Percentiles rank a stretch among this genome's conserved stretches.
phyloP scores from a whole-genome alignment of 352 stramenopile species.

The Elongisporangium prolatum region DNA sequence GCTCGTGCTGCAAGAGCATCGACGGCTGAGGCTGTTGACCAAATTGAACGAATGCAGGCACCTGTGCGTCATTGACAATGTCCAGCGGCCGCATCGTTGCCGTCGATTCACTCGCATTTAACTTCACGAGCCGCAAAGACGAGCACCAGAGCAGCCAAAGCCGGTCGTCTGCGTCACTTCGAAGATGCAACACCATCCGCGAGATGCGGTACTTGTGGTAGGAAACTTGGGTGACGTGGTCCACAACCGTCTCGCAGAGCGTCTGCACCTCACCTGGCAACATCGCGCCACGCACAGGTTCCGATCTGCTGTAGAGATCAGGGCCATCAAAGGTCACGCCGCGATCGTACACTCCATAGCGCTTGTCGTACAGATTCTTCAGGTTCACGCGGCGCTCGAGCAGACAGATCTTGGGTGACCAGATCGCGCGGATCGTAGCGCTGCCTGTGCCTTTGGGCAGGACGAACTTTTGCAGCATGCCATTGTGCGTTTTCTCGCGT shows the following conservation, averaged over 20 bases:
- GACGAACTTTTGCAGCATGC: constrained; percentile 94
- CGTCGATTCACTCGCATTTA: too few species aligned
- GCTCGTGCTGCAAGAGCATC: neutral
- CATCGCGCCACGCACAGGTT: constrained; percentile 89
- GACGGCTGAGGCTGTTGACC: constrained; percentile 1
- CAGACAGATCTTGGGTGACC: constrained; percentile 94
- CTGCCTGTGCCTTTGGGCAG: constrained; percentile 90
- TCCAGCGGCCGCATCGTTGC: constrained; percentile 38
- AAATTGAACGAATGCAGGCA: constrained; percentile 45
- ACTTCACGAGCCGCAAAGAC: constrained; percentile 78
- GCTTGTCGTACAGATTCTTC: constrained; percentile 86
- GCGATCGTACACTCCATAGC: constrained; percentile 92
- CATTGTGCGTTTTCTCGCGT: constrained; percentile 85
- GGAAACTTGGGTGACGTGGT: constrained; percentile 90
- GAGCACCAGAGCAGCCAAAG: constrained; percentile 95
- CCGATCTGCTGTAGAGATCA: constrained; percentile 77
- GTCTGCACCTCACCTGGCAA: constrained; percentile 87
- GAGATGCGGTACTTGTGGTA: constrained; percentile 91
- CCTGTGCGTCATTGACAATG: constrained; percentile 63
- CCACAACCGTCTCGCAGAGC: constrained; percentile 90
- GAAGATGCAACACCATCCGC: constrained; percentile 95
- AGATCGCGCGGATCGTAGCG: constrained; percentile 89
- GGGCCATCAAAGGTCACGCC: constrained; percentile 94
- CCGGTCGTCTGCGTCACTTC: constrained; percentile 90
- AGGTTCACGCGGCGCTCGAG: constrained; percentile 90